Percentiles rank a stretch among this genome's conserved stretches.
These are phyloP conservation scores for Boletus albobrunnescens DNA, from an alignment of 1,284 basidiomycete genomes.

Conservation along the genomic window DNA sequence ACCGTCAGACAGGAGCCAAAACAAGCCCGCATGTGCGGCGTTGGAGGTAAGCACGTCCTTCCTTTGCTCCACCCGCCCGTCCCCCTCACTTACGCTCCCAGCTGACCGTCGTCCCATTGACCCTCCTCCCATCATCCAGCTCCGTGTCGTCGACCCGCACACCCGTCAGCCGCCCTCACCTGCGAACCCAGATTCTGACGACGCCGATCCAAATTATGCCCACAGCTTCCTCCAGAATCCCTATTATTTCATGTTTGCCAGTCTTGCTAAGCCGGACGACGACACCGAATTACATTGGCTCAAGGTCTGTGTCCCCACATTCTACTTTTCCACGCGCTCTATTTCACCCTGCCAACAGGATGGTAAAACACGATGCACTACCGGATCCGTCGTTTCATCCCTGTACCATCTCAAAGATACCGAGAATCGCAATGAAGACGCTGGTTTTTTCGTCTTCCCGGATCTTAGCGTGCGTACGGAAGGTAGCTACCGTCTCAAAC, in stretches of 20 bases:
- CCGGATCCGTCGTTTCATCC: constrained; percentile 85
- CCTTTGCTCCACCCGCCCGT: constrained; percentile 7
- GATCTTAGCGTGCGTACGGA: constrained; percentile 87
- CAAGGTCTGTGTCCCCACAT: constrained; percentile 48
- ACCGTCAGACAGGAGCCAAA: constrained; percentile 85
- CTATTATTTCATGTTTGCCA: constrained; percentile 93
- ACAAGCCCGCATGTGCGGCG: constrained; percentile 89
- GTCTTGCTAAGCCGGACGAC: constrained; percentile 80
- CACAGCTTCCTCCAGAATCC: constrained; percentile 77
- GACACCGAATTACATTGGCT: constrained; percentile 92
- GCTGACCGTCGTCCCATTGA: constrained; percentile 93
- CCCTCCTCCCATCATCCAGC: constrained; percentile 94
- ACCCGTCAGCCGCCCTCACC: constrained; percentile 35
- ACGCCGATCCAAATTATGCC: constrained; percentile 34
- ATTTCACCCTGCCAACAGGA: constrained; percentile 44
- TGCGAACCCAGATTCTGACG: constrained; percentile 30
- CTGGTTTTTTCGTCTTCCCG: constrained; percentile 89
- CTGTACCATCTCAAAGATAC: constrained; percentile 95
- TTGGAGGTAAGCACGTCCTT: constrained; percentile 72
- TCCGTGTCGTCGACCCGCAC: constrained; percentile 79
- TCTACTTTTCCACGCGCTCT: neutral
- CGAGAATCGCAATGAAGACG: constrained; percentile 78
- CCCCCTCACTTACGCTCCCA: constrained; percentile 30
- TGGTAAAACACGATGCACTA: constrained; percentile 85
- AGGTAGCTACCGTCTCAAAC: constrained; percentile 81